Evolutionary conservation across 23 red algal genomes (phyloP).

Genomic region (Gracilaria vermiculophylla): DNA sequence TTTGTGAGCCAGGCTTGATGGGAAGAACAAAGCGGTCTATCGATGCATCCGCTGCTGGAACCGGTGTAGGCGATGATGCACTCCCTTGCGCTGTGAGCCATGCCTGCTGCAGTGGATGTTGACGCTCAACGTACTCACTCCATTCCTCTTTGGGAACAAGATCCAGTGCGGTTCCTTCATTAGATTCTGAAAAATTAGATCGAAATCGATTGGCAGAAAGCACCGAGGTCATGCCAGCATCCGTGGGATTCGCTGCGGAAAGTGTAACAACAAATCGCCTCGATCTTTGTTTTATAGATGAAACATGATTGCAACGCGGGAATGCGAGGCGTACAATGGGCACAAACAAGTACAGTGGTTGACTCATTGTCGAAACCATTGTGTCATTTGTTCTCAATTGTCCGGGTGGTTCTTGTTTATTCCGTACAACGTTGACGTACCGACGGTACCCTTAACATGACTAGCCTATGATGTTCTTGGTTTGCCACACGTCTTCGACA

Average conservation of each 20-base stretch:
- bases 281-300: not conserved
- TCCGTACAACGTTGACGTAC: not conserved
- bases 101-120: not conserved
- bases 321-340: not conserved
- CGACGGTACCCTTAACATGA: too few relatives aligned
- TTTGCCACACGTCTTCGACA: too few relatives aligned
- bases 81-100: constrained; percentile 38
- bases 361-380: not conserved
- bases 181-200: constrained; percentile 23
- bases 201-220: constrained; percentile 42
- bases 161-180: constrained; percentile 18
- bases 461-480: not conserved
- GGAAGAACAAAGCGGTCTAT: constrained; percentile 39
- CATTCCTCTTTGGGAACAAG: constrained; percentile 32
- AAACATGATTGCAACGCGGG: not conserved
- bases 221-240: constrained; percentile 43
- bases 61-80: constrained; percentile 25
- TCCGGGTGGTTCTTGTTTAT: not conserved
- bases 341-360: not conserved
- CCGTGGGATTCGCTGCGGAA: constrained; percentile 2
- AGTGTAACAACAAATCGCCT: not conserved
- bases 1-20: constrained; percentile 21
- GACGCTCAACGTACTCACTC: constrained; percentile 25
- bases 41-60: constrained; percentile 37
- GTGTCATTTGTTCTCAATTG: not conserved